Percentiles rank a stretch among this genome's conserved stretches.
Evolutionary conservation across 306 rosid genomes (phyloP).

Genomic region (Cucurbita argyrosperma): DNA sequence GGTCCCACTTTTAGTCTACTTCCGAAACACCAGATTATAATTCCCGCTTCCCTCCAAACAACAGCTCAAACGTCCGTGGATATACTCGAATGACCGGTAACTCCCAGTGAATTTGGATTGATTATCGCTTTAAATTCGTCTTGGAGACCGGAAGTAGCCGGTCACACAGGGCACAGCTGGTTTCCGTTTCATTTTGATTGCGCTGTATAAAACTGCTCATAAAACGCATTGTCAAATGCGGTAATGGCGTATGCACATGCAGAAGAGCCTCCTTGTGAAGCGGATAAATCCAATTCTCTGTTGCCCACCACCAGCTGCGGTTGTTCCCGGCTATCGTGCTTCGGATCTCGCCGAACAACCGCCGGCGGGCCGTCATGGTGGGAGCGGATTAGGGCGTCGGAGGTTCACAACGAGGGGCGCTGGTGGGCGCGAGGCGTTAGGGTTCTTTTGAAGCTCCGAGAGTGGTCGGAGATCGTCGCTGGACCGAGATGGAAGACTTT

Average conservation of each 20-base stretch:
- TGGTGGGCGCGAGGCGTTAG: constrained; percentile 64
- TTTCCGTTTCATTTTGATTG: background rate
- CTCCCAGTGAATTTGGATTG: background rate
- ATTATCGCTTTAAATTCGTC: background rate
- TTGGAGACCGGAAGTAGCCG: background rate
- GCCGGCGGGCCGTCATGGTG: constrained; percentile 42
- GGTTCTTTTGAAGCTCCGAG: constrained; percentile 55
- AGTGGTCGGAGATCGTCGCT: constrained; percentile 90
- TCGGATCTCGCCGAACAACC: constrained; percentile 26
- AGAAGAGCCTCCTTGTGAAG: constrained; percentile 29
- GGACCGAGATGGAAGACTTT: constrained; percentile 95
- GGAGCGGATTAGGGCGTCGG: constrained; percentile 36
- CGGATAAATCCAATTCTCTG: constrained; percentile 17
- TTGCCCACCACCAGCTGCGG: constrained; percentile 27
- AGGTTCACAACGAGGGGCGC: constrained; percentile 12
- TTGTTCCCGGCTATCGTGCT: constrained; percentile 49
- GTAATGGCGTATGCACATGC: constrained; percentile 17
- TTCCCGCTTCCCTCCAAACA: constrained; percentile 2
- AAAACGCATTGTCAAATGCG: background rate
- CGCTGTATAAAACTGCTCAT: background rate
- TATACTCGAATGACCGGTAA: background rate
- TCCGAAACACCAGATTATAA: background rate
- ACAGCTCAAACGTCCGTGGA: background rate
- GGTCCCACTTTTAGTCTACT: background rate
- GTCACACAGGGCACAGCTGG: background rate